phyloP scores from a whole-genome alignment of 192 early-diverging fungal species.

The Linnemannia zychae region DNA sequence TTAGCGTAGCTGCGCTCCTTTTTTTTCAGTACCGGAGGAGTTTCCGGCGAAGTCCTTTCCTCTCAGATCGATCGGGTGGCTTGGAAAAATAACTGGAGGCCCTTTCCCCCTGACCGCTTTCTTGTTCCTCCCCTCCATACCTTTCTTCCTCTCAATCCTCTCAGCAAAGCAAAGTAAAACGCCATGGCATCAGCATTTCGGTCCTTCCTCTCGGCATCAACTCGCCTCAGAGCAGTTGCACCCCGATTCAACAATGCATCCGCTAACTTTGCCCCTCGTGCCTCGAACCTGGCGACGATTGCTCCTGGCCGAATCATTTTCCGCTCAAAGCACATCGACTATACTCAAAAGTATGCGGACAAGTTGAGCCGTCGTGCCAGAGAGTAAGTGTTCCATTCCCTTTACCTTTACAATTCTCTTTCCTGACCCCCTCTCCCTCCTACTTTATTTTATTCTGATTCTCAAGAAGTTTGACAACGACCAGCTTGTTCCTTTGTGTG shows the following conservation, averaged over 20 bases:
- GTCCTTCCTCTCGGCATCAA: constrained; percentile 20
- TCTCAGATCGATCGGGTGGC: neutral
- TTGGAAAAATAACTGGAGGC: neutral
- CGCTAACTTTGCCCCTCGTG: neutral
- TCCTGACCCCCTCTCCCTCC: too few relatives aligned
- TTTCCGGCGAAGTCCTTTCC: neutral
- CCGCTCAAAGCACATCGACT: constrained; percentile 60
- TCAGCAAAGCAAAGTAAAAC: neutral
- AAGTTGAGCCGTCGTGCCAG: constrained; percentile 71
- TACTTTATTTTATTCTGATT: neutral
- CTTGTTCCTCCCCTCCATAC: neutral
- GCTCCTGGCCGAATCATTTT: constrained; percentile 25
- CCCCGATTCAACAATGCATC: neutral
- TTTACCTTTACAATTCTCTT: neutral
- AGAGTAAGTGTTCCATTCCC: constrained; percentile 45
- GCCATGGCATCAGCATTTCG: constrained; percentile 49
- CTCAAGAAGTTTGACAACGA: neutral
- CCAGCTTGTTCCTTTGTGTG: neutral
- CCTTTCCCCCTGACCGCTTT: neutral
- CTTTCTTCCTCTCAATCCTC: neutral
- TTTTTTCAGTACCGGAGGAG: neutral
- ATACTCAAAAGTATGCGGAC: constrained; percentile 74
- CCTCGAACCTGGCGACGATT: constrained; percentile 24
- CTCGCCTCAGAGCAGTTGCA: constrained; percentile 12
- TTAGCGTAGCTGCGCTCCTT: neutral